These are phyloP conservation scores for Cornus florida DNA, from an alignment of 148 eudicot genomes.

Conservation along the genomic window DNA sequence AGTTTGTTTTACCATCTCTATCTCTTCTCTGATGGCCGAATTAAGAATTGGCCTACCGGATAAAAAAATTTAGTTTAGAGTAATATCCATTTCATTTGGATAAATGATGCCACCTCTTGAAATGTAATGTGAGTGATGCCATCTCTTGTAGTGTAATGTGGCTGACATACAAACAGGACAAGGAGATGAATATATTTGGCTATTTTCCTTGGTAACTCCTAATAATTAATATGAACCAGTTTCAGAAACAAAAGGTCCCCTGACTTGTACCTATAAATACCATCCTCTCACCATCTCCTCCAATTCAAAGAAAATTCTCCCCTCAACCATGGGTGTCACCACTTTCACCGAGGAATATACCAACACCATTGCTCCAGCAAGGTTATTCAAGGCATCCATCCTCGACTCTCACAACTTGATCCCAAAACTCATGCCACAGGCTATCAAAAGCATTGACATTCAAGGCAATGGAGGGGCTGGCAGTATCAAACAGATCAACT, in stretches of 20 bases:
- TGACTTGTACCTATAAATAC: not conserved
- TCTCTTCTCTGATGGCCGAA: not conserved
- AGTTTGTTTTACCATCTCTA: not conserved
- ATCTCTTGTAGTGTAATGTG: no score
- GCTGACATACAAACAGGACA: not conserved
- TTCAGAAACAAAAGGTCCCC: not conserved
- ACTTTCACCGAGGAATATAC: no score
- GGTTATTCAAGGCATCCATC: not conserved
- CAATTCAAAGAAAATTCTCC: not conserved
- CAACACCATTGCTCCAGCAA: no score
- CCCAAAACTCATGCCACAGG: not conserved
- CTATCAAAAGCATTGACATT: no score
- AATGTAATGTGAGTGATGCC: not conserved
- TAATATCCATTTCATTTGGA: no score
- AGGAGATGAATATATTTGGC: not conserved
- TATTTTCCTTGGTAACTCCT: not conserved
- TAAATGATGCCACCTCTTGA: not conserved
- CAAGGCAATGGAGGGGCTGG: no score
- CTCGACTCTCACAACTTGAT: constrained; percentile 19
- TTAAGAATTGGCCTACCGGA: not conserved
- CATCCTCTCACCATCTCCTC: not conserved
- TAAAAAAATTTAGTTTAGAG: no score
- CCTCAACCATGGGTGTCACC: no score
- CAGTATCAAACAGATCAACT: constrained; percentile 10
- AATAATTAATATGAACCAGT: not conserved